Evolutionary conservation across 1,139 yeast species (phyloP), one percentile per base, ranked within the genome.

Genomic region (Nematodospora anomalae): DNA sequence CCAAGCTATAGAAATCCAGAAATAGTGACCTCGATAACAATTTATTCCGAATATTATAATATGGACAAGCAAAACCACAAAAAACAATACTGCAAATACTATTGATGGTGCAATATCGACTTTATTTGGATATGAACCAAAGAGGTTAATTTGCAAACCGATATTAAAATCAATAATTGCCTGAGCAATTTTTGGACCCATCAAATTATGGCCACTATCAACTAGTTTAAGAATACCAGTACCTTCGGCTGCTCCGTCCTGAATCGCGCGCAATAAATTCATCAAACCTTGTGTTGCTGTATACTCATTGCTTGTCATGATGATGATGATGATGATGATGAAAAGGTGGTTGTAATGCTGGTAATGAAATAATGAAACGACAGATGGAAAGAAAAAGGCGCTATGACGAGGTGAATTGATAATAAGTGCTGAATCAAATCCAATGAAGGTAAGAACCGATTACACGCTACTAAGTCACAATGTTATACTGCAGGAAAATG

Each of bases 1-100:
- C 70, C 71, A 67, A 3, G 55, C 60, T 13, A 60, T 43, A 6
- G 64, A 57, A 13, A 66, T 44, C 50, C 55, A 62, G 42, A 67
- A 68, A 38, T 57, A 48, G 46, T 68, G 74, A 4, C 67, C 62
- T 28, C 74, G 51, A 3, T 61, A 45, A n/a, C 40, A 42, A 42
- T 68, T 67, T 28, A 66, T 45, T 5, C 46, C 25, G 35, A 62
- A 67, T 11, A 68, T 50, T 2, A 36, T 24, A 6, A 57, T 38
- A 40, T 68, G 73, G 2, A 51, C 11, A 8, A 65, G 3, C 37
- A 51, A 43, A 2, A 65, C 30, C 2, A 66, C 26, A 1, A 46
- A 58, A 42, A 63, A 67, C 2, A 57, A 47, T 2, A 49, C 66
- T 1, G 60, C 52, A 46, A 67, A 67, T 5, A 64, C 50, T 8